Evolutionary conservation across 1,139 yeast species (phyloP), one percentile per base, ranked within the genome.

Genomic region (Taphrina pruni): DNA sequence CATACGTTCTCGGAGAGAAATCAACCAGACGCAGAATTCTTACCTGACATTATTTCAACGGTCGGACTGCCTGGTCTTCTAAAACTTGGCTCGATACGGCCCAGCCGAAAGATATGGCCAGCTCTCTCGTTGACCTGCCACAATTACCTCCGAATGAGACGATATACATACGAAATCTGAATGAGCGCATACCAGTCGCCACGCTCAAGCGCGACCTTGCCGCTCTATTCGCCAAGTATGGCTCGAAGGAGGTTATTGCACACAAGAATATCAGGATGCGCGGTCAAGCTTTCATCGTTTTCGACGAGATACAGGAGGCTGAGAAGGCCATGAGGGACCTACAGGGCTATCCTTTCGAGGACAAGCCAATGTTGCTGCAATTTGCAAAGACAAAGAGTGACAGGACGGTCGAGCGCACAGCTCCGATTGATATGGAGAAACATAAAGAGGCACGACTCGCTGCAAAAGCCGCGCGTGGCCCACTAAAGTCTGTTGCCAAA

Each of bases 271-370:
- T 89, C 38, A 83, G 82, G 70, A 82, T 89, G 84, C 83, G 87
- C 70, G 97, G 97, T 1, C 97, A 92, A 77, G 97, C 97, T 1
- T 94, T 92, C 77, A 82, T 94, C 6, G 88, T 93, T 0, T 87
- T 87, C 72, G 81, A 79, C 2, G 76, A 78, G 26, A 74, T 76
- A 0, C 79, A 79, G 1, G 77, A 80, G 7, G 89, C 95, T 0
- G 72, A 75, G 2, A 74, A 75, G 41, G 95, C 95, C 0, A 75
- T 84, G 21, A 76, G 79, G 6, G 79, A 75, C 6, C 76, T 85
- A 56, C 78, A 85, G 66, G 83, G 85, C 1, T 75, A 78, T 20
- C 77, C 77, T 39, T 73, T 91, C 12, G 86, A 84, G 74, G 87
- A 86, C 20, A 86, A 86, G 73, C 84, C 84, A 3, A 79, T 91